Conservation (phyloP, 2,329 filamentous ascomycete genomes). For the Blastomyces percursus region DNA sequence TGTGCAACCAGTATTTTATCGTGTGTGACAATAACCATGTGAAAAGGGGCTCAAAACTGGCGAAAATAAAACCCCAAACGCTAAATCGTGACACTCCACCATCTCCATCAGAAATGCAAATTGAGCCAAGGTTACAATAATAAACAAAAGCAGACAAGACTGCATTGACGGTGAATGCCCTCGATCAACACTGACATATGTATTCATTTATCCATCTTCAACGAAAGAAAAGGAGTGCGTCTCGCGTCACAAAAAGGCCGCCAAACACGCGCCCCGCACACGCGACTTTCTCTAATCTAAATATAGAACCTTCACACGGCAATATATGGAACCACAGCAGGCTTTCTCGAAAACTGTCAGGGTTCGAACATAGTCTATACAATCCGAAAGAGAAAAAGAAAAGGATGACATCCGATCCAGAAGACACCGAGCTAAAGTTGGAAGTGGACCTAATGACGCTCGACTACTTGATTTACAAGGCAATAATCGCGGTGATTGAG, state of each 20-base stretch:
- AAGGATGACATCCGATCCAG: neutral
- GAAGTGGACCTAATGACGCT: conserved; percentile 46
- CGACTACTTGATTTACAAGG: conserved; percentile 44
- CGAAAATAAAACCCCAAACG: no score
- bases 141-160: neutral
- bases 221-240: neutral
- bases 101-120: no score
- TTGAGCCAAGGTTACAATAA: no score
- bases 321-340: neutral
- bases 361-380: no score
- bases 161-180: neutral
- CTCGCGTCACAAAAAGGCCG: neutral
- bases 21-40: no score
- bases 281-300: neutral
- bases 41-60: no score
- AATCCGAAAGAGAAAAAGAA: neutral
- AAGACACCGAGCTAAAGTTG: conserved; percentile 10
- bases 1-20: neutral
- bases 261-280: neutral
- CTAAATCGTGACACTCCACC: no score
- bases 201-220: neutral
- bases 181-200: neutral
- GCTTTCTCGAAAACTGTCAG: neutral
- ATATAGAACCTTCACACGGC: neutral
- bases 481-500: conserved; percentile 34